Evolutionary conservation across 768 basidiomycete genomes (phyloP).

Genomic region (Suillus weaverae): DNA sequence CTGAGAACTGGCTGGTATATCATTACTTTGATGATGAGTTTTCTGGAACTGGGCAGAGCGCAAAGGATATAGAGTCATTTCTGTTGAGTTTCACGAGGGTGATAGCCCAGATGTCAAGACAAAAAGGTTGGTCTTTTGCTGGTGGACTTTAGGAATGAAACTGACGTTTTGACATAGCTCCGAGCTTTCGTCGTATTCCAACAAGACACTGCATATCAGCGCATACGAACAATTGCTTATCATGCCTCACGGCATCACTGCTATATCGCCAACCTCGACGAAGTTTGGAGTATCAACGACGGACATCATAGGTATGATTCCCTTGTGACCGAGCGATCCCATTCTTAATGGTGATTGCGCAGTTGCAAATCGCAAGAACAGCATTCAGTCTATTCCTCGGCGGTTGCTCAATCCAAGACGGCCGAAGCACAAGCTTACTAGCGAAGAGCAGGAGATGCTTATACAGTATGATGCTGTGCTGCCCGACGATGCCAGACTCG

Average conservation of each 20-base stretch:
- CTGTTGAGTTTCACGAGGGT: constrained; percentile 90
- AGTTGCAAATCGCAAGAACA: constrained; percentile 79
- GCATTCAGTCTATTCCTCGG: constrained; percentile 73
- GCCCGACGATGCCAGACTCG: constrained; percentile 61
- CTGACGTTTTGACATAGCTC: constrained; percentile 36
- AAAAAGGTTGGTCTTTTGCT: constrained; percentile 50
- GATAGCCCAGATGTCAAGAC: constrained; percentile 63
- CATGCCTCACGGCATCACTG: constrained; percentile 65
- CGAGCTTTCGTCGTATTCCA: constrained; percentile 55
- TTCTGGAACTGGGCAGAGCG: constrained; percentile 44
- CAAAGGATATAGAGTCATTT: constrained; percentile 74
- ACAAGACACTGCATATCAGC: constrained; percentile 52
- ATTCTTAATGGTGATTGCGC: background rate
- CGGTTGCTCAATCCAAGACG: constrained; percentile 81
- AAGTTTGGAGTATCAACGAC: constrained; percentile 87
- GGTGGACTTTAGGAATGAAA: constrained; percentile 19
- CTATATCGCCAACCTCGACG: constrained; percentile 75
- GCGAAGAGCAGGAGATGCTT: constrained; percentile 77
- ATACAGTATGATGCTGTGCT: constrained; percentile 82
- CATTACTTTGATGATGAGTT: constrained; percentile 71
- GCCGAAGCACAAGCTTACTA: constrained; percentile 72
- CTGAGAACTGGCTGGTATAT: constrained; percentile 94
- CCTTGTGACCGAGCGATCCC: background rate
- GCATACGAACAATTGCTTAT: constrained; percentile 69
- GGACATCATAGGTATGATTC: constrained; percentile 76